Evolutionary conservation across 108 stramenopile species (phyloP).

Genomic region (Pelagomonas calceolata): DNA sequence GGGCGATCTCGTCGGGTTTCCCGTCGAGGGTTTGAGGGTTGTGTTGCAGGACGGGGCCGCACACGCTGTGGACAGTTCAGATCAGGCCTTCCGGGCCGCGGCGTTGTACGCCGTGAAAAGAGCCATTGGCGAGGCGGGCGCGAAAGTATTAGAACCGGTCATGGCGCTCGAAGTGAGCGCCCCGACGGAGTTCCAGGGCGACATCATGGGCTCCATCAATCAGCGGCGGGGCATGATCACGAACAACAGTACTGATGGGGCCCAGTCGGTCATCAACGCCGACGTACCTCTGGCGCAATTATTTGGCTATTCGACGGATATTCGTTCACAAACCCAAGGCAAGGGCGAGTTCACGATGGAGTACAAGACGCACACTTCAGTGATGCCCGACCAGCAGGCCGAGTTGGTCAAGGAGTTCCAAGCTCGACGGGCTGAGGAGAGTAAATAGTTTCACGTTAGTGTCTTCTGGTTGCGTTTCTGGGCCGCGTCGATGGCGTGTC

Average conservation of each 20-base stretch:
- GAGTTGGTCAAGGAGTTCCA: constrained; percentile 76
- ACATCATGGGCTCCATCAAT: constrained; percentile 83
- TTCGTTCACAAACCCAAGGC: constrained; percentile 87
- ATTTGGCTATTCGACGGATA: constrained; percentile 93
- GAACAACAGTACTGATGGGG: constrained; percentile 78
- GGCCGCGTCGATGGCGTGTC: no score
- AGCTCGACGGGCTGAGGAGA: constrained; percentile 48
- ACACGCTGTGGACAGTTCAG: constrained; percentile 94
- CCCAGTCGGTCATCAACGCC: constrained; percentile 64
- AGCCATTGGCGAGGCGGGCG: constrained; percentile 66
- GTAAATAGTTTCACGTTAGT: no score
- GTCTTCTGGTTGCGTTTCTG: no score
- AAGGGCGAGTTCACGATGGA: constrained; percentile 99
- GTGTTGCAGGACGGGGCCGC: constrained; percentile 48
- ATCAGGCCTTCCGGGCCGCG: constrained; percentile 92
- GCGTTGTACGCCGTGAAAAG: constrained; percentile 85
- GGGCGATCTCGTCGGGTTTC: constrained; percentile 80
- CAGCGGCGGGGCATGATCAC: constrained; percentile 84
- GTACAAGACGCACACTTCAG: constrained; percentile 76
- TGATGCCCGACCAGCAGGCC: constrained; percentile 66
- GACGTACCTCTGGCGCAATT: constrained; percentile 85
- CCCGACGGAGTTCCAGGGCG: constrained; percentile 92
- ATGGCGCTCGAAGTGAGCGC: constrained; percentile 86
- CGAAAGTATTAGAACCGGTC: constrained; percentile 82
- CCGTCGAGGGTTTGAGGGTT: constrained; percentile 80